Evolutionary conservation across 2,329 filamentous ascomycete genomes (phyloP).

Genomic region (Trichoderma breve): DNA sequence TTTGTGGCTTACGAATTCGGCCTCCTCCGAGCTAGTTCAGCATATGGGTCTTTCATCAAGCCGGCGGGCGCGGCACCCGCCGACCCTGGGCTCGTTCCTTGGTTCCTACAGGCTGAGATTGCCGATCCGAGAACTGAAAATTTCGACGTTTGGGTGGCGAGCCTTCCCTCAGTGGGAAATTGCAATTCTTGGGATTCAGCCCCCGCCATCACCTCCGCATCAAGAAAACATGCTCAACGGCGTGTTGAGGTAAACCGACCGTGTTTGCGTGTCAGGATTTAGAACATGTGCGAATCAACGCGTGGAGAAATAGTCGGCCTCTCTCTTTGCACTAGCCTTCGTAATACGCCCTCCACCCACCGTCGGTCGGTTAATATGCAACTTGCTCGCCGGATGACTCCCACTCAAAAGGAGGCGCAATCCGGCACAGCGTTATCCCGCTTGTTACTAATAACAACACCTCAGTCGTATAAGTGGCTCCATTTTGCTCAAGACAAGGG

Average conservation of each 20-base stretch:
- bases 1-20: background rate
- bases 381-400: constrained; percentile 12
- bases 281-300: background rate
- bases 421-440: constrained; percentile 1
- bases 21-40: constrained; percentile 10
- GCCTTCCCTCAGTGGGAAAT: too few relatives aligned
- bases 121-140: background rate
- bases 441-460: background rate
- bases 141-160: background rate
- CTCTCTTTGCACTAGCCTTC: background rate
- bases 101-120: background rate
- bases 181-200: background rate
- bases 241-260: background rate
- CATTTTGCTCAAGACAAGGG: background rate
- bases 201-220: background rate
- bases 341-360: background rate
- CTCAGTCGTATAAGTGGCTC: background rate
- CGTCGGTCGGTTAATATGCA: background rate
- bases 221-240: background rate
- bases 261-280: background rate
- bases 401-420: background rate
- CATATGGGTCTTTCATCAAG: background rate
- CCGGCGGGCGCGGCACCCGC: background rate
- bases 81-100: background rate
- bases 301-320: constrained; percentile 2